Evolutionary conservation across 2,329 filamentous ascomycete genomes (phyloP), one percentile per base, ranked within the genome.

Genomic region (Trematosphaeria pertusa): DNA sequence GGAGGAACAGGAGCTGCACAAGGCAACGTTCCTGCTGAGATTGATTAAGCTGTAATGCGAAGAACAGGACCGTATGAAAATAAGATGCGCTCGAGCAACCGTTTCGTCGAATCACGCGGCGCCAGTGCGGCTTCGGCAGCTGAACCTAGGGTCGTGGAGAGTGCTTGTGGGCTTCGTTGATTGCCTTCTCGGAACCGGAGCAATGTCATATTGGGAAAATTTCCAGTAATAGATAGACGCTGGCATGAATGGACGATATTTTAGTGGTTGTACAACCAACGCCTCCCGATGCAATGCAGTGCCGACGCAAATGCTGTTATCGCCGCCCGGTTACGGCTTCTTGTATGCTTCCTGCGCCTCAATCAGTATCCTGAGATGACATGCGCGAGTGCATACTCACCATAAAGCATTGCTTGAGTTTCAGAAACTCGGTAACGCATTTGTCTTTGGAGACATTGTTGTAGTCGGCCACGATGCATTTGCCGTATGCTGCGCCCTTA

Each of bases 371-470:
- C 3, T 3, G 4, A 18, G 5, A 35, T 20, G 15, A 11, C 2
- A 11, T 9, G n/a, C 5, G 10, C 3, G 33, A 6, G 7, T 18
- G 14, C 6, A 22, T 7, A 57, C 82, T 62, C 78, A 96, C 92
- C 65, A 95, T 65, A 67, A 91, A 96, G 68, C 93, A 97, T 58
- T 96, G 81, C 70, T 96, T 96, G 37, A 97, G 72, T 56, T 77
- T 85, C 72, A 94, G 78, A 60, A 99, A 97, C 66, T 97, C 91
- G 47, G 84, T 85, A 4, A 81, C 80, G 66, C 94, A 99, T 78
- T 94, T 94, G 67, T 97, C 90, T 68, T 96, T 96, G 61, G 91
- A 83, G 3, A 96, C 84, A 3, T 91, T 84, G 67, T 93, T 93
- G 74, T 96, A 97, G 67, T 97, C 93, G 30, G 85, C 84, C 39